These are phyloP conservation scores for Debaryomyces maramus DNA, from an alignment of 805 yeast species.

Conservation along the genomic window DNA sequence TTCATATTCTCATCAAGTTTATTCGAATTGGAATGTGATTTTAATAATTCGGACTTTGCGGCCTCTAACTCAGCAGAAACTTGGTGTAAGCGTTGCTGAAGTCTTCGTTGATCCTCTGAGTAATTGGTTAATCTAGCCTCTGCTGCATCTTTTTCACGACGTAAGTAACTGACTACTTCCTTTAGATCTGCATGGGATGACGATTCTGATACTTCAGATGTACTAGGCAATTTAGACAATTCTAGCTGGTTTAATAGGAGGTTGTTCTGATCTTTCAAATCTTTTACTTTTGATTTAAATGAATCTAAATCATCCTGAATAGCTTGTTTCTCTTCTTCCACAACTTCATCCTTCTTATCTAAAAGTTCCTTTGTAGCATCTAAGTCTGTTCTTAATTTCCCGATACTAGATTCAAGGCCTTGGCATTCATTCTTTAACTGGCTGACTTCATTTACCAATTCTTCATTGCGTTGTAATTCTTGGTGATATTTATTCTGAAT, in stretches of 20 bases:
- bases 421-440: conserved; percentile 18
- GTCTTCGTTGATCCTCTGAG: conserved; percentile 52
- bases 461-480: conserved; percentile 56
- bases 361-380: conserved; percentile 11
- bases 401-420: conserved; percentile 13
- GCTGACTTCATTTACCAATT: conserved; percentile 38
- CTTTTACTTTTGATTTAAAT: conserved; percentile 49
- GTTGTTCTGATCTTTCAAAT: conserved; percentile 65
- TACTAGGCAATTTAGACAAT: conserved; percentile 13
- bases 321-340: conserved; percentile 21
- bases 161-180: conserved; percentile 60
- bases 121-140: conserved; percentile 47
- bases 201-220: conserved; percentile 11
- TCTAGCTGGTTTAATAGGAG: conserved; percentile 71
- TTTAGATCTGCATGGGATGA: conserved; percentile 23
- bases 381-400: conserved; percentile 12
- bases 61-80: conserved; percentile 52
- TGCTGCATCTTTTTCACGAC: conserved; percentile 73
- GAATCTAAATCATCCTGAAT: conserved; percentile 38
- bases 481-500: conserved; percentile 55
- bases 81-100: conserved; percentile 51
- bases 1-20: conserved; percentile 29
- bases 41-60: conserved; percentile 48
- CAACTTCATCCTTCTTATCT: conserved; percentile 16
- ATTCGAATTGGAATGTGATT: conserved; percentile 19